Evolutionary conservation across 2,329 filamentous ascomycete genomes (phyloP), one percentile per base, ranked within the genome.

Genomic region (Proliferodiscus dingleyae): DNA sequence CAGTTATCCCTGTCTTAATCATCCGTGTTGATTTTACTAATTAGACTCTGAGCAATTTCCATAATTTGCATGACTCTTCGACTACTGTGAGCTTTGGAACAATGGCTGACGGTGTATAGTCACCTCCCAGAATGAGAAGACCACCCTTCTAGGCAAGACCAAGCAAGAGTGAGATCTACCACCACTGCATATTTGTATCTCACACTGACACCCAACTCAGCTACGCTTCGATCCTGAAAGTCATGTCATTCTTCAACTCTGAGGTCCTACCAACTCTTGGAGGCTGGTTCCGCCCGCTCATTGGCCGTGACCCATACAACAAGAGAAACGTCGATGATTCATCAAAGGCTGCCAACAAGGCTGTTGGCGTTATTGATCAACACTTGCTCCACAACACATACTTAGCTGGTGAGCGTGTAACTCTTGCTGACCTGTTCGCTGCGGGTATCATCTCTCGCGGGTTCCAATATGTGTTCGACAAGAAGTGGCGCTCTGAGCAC

Each of bases 1-100:
- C 85, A 93, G 89, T 95, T 95, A 95, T 95, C 89, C 91, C 91
- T 96, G 88, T 87, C 91, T 93, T 87, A 96, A 94, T 61, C 70
- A 73, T 73, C 68, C 71, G 69, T 96, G 90, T 95, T 89, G 90
- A 95, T 80, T 81, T 76, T 50, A 58, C 58, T 62, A 64, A 63
- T 78, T 89, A 91, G 81, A 87, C 85, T 88, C 84, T 89, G 84
- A 89, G 71, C 68, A 68, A 56, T 62, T 60, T 52, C 58, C 58
- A 46, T 19, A 46, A 34, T 45, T 45, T 32, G 18, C 37, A 37
- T 45, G 29, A 44, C 4, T 32, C 47, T 44, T 42, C 23, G 52
- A 46, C 40, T 41, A 50, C 21, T 48, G 41, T 34, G 38, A 41
- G 21, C 36, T 36, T 43, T 42, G 41, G 36, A 47, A 26, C 44